A percentile compares a stretch with the other conserved stretches of the same genome.
phyloP scores from a whole-genome alignment of 306 rosid species.

The Styphnolobium japonicum region DNA sequence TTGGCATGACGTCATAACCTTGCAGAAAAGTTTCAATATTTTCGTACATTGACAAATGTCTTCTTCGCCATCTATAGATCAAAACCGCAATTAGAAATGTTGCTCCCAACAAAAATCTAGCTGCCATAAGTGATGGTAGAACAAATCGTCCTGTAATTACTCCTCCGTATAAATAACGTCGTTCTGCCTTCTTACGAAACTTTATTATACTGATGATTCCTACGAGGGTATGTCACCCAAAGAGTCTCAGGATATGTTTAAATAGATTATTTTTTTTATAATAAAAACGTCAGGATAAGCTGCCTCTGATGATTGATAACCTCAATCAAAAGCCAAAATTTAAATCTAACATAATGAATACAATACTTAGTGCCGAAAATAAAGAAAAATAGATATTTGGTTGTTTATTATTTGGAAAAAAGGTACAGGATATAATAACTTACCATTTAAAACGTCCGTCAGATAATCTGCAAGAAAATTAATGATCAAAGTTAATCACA shows the following conservation, averaged over 20 bases:
- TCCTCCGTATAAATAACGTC: neutral
- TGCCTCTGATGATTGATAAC: too few relatives aligned
- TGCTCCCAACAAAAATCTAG: neutral
- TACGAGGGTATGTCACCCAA: neutral
- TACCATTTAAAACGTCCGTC: neutral
- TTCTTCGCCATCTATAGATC: conserved; percentile 29
- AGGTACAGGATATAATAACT: neutral
- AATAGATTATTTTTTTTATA: too few relatives aligned
- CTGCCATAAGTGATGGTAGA: neutral
- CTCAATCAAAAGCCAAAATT: too few relatives aligned
- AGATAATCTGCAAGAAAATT: neutral
- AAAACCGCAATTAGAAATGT: neutral
- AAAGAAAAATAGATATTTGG: neutral
- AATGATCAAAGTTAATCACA: neutral
- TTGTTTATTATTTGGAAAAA: neutral
- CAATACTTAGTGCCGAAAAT: neutral
- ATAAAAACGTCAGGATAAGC: too few relatives aligned
- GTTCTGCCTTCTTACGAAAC: too few relatives aligned
- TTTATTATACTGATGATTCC: neutral
- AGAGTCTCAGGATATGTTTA: too few relatives aligned
- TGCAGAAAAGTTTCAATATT: conserved; percentile 6
- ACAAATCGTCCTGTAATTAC: neutral
- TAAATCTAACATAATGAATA: too few relatives aligned
- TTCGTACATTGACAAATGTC: conserved; percentile 11
- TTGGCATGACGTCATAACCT: neutral